Evolutionary conservation across 306 rosid genomes (phyloP).

Genomic region (Benincasa hispida): DNA sequence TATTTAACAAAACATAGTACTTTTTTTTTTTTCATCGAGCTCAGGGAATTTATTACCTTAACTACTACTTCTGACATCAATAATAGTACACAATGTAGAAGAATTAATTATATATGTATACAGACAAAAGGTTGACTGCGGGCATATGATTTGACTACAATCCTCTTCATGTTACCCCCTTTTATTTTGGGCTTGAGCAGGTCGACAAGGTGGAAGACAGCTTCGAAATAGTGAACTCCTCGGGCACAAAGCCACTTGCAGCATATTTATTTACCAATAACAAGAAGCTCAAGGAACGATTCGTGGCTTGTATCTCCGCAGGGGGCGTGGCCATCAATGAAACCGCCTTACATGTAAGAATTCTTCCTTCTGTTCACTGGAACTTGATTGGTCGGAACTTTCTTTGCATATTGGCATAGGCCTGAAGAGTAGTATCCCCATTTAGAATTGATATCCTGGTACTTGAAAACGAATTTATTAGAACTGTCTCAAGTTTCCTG

Average conservation of each 20-base stretch:
- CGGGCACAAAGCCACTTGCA: conserved; percentile 91
- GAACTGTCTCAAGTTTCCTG: not conserved
- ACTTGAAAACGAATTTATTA: too few relatives aligned
- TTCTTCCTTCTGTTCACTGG: not conserved
- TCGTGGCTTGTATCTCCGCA: conserved; percentile 58
- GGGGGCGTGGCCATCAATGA: conserved; percentile 84
- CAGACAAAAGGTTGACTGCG: not conserved
- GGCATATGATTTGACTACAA: not conserved
- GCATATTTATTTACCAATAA: conserved; percentile 81
- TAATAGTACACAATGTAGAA: not conserved
- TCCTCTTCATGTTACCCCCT: not conserved
- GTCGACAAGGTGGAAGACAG: conserved; percentile 77
- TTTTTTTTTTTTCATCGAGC: not conserved
- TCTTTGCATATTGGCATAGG: not conserved
- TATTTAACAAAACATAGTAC: too few relatives aligned
- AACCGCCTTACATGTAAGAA: conserved; percentile 57
- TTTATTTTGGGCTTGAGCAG: conserved; percentile 26
- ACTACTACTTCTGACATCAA: not conserved
- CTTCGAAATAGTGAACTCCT: conserved; percentile 60
- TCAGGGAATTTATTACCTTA: not conserved
- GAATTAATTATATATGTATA: too few relatives aligned
- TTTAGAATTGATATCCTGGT: not conserved
- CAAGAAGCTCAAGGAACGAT: conserved; percentile 59
- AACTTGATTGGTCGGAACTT: too few relatives aligned
- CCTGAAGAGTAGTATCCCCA: not conserved